phyloP scores from a whole-genome alignment of 352 stramenopile species.

The Thraustochytrium striatum region DNA sequence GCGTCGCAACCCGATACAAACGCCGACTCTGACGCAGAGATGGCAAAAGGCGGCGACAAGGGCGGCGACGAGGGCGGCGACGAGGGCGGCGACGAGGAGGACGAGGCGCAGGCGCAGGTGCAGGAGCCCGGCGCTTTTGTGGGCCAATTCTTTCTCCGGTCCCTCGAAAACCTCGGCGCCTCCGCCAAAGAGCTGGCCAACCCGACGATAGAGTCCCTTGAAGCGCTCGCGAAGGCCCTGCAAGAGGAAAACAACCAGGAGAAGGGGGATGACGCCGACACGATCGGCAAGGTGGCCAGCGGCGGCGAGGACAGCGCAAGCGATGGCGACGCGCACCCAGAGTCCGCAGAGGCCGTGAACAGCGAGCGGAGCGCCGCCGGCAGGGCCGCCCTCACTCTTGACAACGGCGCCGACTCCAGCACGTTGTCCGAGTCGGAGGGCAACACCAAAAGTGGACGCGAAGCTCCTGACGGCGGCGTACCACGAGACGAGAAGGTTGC shows the following conservation, averaged over 20 bases:
- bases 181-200: not conserved
- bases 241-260: too few relatives aligned
- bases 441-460: too few relatives aligned
- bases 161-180: not conserved
- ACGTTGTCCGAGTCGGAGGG: too few relatives aligned
- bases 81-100: not conserved
- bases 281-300: too few relatives aligned
- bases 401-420: too few relatives aligned
- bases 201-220: not conserved
- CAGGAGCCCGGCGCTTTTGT: not conserved
- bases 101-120: not conserved
- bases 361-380: too few relatives aligned
- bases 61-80: not conserved
- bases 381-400: too few relatives aligned
- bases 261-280: too few relatives aligned
- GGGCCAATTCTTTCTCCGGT: constrained; percentile 31
- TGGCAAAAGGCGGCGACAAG: not conserved
- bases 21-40: not conserved
- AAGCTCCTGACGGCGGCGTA: too few relatives aligned
- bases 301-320: not conserved
- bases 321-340: not conserved
- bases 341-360: too few relatives aligned
- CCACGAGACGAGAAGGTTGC: not conserved
- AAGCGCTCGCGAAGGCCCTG: not conserved
- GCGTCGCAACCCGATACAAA: not conserved